Evolutionary conservation across 305 asterid genomes (phyloP).

Genomic region (Fraxinus nigra): DNA sequence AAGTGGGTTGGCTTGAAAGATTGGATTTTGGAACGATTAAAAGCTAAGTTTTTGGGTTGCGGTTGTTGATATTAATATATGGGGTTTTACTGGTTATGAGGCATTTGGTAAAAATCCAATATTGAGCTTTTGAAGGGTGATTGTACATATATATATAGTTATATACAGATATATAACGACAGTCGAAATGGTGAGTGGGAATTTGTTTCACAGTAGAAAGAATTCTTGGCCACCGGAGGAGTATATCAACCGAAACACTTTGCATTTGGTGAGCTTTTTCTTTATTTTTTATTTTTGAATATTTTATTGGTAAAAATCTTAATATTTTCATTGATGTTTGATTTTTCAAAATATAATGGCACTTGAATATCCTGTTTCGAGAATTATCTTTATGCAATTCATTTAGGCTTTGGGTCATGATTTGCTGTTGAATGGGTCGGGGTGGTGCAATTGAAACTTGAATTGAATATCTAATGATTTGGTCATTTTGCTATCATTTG

Average conservation of each 20-base stretch:
- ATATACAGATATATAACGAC: too few relatives aligned
- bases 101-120: too few relatives aligned
- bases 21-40: too few relatives aligned
- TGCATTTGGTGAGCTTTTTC: slow-evolving; percentile 56
- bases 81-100: too few relatives aligned
- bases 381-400: background rate
- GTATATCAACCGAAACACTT: background rate
- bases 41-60: too few relatives aligned
- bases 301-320: background rate
- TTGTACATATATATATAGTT: too few relatives aligned
- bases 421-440: background rate
- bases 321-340: background rate
- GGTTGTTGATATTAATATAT: too few relatives aligned
- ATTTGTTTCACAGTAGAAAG: background rate
- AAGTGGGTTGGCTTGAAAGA: too few relatives aligned
- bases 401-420: background rate
- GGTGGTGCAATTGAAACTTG: background rate
- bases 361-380: background rate
- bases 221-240: background rate
- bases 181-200: too few relatives aligned
- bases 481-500: background rate
- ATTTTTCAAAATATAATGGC: background rate
- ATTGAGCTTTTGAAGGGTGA: too few relatives aligned
- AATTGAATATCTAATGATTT: background rate
- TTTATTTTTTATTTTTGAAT: background rate